Base-by-base conservation (phyloP, 2,329 filamentous ascomycete species). In the Fusarium avenaceum region DNA sequence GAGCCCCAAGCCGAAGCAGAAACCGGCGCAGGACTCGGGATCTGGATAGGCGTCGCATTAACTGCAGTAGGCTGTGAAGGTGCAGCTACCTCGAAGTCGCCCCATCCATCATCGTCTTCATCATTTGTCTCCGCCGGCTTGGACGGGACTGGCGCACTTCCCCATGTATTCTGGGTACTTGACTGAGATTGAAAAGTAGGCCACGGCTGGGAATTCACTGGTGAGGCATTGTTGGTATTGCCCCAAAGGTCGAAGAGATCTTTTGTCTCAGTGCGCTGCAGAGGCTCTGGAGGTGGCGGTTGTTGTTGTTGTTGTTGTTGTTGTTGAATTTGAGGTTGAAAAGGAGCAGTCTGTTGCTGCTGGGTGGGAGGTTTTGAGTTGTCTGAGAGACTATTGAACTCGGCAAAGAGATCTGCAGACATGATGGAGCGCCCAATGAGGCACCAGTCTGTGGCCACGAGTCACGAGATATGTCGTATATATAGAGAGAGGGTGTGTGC, bases 371-470 rank as follows among this genome's bases (percentile, higher is more conserved):
- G 71, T 30, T 80, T 73, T 59, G 76, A 67, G 63, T 73, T 76
- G 56, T 75, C 77, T 52, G 84, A 81, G 68, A 82, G 79, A 71
- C 79, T 81, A 72, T 85, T 87, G 70, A 90, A 89, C 69, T 88
- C 86, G 56, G 87, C 88, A 73, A 90, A 88, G 58, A 90, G 84
- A 77, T 90, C 87, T 65, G 87, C 86, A 70, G 88, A 90, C 88
- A 90, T 90, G 63, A 35, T 75, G 61, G 43, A 65, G 57, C 50
- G 52, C 49, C 55, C 54, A 50, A 51, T 28, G 39, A 65, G 46
- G 71, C 68, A 67, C 69, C 52, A 51, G 56, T 55, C 59, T 28
- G 38, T 35, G 42, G 42, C 44, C 47, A 35, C 46, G 30, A 40
- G 45, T 54, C 52, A 68, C 57, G 47, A 51, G 64, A 49, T 30